Base-by-base conservation (phyloP, 2,329 filamentous ascomycete species). In the Cladorrhinum sp. region DNA sequence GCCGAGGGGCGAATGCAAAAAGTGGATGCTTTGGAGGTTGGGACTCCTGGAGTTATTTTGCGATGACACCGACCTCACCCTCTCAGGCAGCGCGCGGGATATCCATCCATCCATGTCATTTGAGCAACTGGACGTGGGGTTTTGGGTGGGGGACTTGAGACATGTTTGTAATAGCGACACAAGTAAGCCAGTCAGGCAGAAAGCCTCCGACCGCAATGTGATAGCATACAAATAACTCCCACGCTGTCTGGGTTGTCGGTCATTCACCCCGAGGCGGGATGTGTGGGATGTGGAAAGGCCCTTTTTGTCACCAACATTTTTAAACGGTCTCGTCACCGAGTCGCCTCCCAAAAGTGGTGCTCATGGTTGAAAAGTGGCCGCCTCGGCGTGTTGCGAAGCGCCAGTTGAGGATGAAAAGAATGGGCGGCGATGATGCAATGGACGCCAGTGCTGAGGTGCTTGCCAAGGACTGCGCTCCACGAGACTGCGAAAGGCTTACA, bases 391-490 rank as follows among this genome's bases (percentile, higher is more conserved):
- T 26, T 51, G 49, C 24, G 18, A 46, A 20, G 49, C 49, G 26
- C 21, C 7, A 28, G 57, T 21, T 49, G 30, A 26, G 53, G 49
- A 55, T 46, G 53, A 54, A 61, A 55, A 39, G 55, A 59, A 36
- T 55, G 49, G 50, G 28, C 48, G 60, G 51, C 28, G 52, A 66
- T 66, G 65, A 63, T 63, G 65, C 65, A 66, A 66, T 66, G 51
- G 14, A 20, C 57, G 53, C 63, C 54, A 59, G 57, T 51, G 56
- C 18, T 64, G 64, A 64, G 53, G 64, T 64, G 62, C 61, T 64
- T 24, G 57, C 61, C 58, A 62, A 63, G 57, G 26, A 8, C 36
- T 57, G 20, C 69, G 55, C 70, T 73, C n/a, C n/a, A n/a, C n/a
- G 23, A 39, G 26, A 50, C 61, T 49, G 24, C 39, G 42, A 21